Evolutionary conservation across 257 asterid species (phyloP).

Genomic region (Coffea canephora): DNA sequence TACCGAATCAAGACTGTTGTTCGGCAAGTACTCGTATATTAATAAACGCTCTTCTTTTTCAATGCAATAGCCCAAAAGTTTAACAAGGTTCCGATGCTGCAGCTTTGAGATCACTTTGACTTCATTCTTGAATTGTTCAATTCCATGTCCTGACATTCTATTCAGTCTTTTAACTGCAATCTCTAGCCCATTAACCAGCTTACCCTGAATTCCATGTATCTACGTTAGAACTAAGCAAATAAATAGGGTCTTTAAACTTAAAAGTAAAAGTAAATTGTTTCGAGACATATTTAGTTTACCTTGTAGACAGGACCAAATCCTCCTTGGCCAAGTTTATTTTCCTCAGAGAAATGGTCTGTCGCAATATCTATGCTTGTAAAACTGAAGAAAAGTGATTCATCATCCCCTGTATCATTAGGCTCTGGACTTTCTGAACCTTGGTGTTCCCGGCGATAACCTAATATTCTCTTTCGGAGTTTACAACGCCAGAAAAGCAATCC

Average conservation of each 20-base stretch:
- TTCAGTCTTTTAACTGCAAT: conserved; percentile 9
- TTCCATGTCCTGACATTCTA: not conserved
- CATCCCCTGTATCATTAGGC: not conserved
- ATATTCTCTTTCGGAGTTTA: not conserved
- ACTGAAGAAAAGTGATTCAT: not conserved
- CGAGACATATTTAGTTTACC: not conserved
- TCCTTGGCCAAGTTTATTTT: not conserved
- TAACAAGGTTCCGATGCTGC: not conserved
- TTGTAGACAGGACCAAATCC: conserved; percentile 10
- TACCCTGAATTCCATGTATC: not conserved
- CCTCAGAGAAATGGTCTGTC: not conserved
- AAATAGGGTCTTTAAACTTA: not conserved
- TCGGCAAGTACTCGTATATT: not conserved
- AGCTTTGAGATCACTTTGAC: not conserved
- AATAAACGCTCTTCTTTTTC: not conserved
- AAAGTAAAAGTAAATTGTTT: not conserved
- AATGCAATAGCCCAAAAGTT: conserved; percentile 1
- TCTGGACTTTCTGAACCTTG: not conserved
- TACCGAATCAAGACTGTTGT: conserved; percentile 1
- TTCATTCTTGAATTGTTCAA: conserved; percentile 6
- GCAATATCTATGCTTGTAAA: not conserved
- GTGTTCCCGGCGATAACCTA: no score
- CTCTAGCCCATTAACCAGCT: not conserved
- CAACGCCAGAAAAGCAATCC: not conserved
- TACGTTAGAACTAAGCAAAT: no score